phyloP scores from a whole-genome alignment of 176 grass and related monocot species.

The Aegilops sharonensis region DNA sequence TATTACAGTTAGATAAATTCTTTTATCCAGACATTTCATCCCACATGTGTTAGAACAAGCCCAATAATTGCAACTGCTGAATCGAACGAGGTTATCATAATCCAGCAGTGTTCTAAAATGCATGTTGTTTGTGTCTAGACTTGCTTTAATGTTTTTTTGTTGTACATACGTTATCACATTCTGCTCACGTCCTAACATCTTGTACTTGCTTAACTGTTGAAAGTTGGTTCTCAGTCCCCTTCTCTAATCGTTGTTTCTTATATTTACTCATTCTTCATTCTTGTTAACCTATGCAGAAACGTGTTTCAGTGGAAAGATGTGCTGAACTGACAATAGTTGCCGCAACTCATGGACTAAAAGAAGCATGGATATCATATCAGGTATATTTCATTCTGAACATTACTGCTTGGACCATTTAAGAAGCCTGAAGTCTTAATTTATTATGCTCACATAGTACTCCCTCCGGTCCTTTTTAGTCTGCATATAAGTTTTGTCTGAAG shows the following conservation, averaged over 20 bases:
- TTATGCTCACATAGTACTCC: no score
- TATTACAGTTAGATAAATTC: neutral
- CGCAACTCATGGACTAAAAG: conserved; percentile 91
- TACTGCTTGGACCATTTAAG: neutral
- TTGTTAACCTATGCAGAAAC: conserved; percentile 50
- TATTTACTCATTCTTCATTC: conserved; percentile 6
- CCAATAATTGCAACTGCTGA: neutral
- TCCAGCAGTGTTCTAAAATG: neutral
- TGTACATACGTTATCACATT: neutral
- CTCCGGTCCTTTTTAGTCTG: no score
- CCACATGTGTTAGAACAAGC: neutral
- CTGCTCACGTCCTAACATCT: neutral
- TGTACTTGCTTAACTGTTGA: neutral
- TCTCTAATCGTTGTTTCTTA: neutral
- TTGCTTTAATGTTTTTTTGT: neutral
- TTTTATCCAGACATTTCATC: neutral
- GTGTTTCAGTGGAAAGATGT: conserved; percentile 81
- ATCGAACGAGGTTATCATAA: neutral
- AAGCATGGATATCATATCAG: conserved; percentile 98
- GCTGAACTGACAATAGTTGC: conserved; percentile 89
- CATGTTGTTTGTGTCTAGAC: neutral
- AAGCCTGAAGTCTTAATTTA: neutral
- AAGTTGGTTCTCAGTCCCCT: neutral
- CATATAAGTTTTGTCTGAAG: no score
- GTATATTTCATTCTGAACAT: conserved; percentile 47